phyloP scores from a whole-genome alignment of 441 rosid species.

The Bruguiera hainesii region DNA sequence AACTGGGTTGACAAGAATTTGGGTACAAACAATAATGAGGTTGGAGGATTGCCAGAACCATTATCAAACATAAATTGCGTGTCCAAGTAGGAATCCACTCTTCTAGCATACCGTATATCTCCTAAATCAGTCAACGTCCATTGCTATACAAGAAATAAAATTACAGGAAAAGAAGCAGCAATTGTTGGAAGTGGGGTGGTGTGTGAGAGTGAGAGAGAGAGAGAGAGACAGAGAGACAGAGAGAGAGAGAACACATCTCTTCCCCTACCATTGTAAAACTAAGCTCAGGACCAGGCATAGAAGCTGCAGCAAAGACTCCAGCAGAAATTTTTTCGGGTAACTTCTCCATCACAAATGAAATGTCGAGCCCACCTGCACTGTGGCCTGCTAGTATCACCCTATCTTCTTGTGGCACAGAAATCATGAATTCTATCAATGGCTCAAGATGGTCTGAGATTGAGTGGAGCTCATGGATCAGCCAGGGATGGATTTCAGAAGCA shows the following conservation, averaged over 20 bases:
- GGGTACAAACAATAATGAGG: constrained; percentile 4
- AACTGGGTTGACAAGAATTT: constrained; percentile 20
- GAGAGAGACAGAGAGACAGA: too few relatives aligned
- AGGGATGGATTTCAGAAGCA: constrained; percentile 36
- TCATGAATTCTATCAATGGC: constrained; percentile 31
- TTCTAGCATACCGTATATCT: background rate
- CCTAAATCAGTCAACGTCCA: too few relatives aligned
- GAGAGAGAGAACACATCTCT: constrained; percentile 21
- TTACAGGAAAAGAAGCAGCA: background rate
- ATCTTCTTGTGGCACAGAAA: constrained; percentile 17
- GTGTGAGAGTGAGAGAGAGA: too few relatives aligned
- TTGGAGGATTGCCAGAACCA: constrained; percentile 19
- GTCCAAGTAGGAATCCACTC: constrained; percentile 16
- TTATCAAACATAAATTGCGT: background rate
- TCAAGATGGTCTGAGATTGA: constrained; percentile 23
- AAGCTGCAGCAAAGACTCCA: constrained; percentile 29
- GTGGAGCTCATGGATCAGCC: constrained; percentile 19
- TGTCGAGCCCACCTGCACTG: constrained; percentile 29
- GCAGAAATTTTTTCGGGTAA: constrained; percentile 35
- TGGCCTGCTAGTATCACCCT: constrained; percentile 33
- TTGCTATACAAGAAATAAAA: too few relatives aligned
- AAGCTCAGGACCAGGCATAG: constrained; percentile 32
- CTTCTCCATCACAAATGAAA: constrained; percentile 41
- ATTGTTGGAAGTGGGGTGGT: background rate
- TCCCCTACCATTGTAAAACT: background rate